Evolutionary conservation across 2,329 filamentous ascomycete species (phyloP).

Genomic region (Magnaporthiopsis rhizophila): DNA sequence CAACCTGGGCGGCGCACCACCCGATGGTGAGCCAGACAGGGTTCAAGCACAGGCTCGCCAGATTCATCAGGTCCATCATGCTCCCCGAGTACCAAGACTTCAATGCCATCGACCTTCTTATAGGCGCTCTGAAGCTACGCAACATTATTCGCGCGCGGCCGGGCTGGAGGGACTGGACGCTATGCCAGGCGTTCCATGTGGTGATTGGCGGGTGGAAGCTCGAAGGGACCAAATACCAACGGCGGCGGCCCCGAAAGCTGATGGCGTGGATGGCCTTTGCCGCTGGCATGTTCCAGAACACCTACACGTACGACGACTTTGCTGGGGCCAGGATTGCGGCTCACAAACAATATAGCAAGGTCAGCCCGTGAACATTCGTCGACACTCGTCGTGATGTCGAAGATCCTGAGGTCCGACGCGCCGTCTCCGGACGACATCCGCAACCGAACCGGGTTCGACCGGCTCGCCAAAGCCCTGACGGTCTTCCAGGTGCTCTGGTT

Average conservation of each 20-base stretch:
- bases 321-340: not conserved
- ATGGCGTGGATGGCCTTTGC: not conserved
- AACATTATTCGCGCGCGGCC: not conserved
- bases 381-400: not conserved
- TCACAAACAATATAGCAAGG: not conserved
- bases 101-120: not conserved
- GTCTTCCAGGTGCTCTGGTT: not conserved
- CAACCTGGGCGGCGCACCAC: not conserved
- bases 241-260: not conserved
- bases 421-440: not conserved
- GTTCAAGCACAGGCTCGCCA: not conserved
- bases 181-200: not conserved
- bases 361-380: not conserved
- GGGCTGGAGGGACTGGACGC: not conserved
- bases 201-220: not conserved
- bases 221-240: not conserved
- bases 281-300: not conserved
- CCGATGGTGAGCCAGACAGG: not conserved
- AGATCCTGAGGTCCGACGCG: not conserved
- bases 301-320: not conserved
- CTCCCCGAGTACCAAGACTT: not conserved
- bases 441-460: not conserved
- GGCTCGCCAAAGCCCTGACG: not conserved
- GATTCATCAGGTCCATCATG: not conserved
- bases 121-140: not conserved